Evolutionary conservation across 441 rosid species (phyloP).

Genomic region (Theobroma grandiflorum): DNA sequence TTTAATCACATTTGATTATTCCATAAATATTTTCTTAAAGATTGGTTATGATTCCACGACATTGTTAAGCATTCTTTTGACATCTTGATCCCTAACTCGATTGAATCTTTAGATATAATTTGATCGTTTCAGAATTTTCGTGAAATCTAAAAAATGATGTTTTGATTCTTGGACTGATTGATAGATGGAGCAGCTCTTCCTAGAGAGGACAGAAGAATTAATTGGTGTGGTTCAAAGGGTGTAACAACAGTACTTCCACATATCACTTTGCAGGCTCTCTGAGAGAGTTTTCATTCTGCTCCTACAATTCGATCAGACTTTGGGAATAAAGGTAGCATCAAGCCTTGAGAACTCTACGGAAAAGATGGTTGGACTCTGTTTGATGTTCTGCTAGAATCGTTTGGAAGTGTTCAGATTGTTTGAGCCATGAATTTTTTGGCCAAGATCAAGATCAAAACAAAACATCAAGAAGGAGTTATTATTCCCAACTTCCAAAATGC

Average conservation of each 20-base stretch:
- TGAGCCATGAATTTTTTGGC: conserved; percentile 6
- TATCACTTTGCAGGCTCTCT: not conserved
- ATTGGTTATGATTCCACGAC: not conserved
- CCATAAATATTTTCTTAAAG: not conserved
- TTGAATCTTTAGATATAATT: not conserved
- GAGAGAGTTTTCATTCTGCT: not conserved
- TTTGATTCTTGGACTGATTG: not conserved
- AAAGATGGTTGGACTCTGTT: not conserved
- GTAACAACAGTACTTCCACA: not conserved
- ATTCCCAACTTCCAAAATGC: not conserved
- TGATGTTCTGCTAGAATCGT: not conserved
- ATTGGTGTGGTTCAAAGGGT: not conserved
- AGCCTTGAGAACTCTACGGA: not conserved
- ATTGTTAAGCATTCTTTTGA: not conserved
- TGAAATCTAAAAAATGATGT: not conserved
- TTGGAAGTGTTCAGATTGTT: not conserved
- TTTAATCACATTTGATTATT: not conserved
- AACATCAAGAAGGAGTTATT: not conserved
- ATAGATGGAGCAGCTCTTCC: not conserved
- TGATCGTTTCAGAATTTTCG: not conserved
- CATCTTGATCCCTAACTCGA: not conserved
- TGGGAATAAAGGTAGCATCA: not conserved
- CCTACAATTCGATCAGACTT: not conserved
- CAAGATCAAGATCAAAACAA: not conserved
- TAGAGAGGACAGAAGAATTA: not conserved